Evolutionary conservation across 331 rosid species (phyloP).

Genomic region (Malus hybrid): DNA sequence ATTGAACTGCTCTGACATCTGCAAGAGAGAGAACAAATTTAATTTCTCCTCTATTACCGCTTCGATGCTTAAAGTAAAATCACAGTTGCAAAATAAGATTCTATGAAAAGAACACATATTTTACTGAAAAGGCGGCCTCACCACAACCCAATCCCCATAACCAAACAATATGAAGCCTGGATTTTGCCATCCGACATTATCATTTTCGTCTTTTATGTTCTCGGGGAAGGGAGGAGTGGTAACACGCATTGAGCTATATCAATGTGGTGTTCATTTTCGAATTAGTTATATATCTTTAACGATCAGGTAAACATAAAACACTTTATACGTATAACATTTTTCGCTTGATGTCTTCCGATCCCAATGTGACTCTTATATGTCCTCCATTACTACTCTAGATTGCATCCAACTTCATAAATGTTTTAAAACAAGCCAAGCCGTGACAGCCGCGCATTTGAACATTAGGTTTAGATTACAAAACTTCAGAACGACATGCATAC

Average conservation of each 20-base stretch:
- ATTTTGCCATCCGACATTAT: neutral
- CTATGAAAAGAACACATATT: neutral
- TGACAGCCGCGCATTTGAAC: neutral
- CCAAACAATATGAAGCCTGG: neutral
- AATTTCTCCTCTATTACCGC: neutral
- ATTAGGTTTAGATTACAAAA: neutral
- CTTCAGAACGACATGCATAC: neutral
- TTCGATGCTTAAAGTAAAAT: neutral
- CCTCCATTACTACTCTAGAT: neutral
- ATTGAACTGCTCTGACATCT: slow-evolving; percentile 99
- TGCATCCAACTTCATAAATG: neutral
- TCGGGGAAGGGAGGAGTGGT: neutral
- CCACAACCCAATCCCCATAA: neutral
- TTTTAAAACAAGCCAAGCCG: neutral
- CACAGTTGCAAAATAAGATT: neutral
- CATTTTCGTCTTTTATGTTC: neutral
- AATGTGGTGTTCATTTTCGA: neutral
- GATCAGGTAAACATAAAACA: neutral
- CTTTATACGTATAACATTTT: neutral
- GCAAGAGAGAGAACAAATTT: slow-evolving; percentile 12
- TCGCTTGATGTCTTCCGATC: neutral
- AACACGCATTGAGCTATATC: neutral
- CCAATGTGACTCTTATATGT: neutral
- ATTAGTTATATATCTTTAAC: neutral
- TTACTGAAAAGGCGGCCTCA: neutral